Percentiles rank a stretch among this genome's conserved stretches.
These are phyloP conservation scores for Microsporum audouinii DNA, from an alignment of 2,329 filamentous ascomycete genomes.

Conservation along the genomic window DNA sequence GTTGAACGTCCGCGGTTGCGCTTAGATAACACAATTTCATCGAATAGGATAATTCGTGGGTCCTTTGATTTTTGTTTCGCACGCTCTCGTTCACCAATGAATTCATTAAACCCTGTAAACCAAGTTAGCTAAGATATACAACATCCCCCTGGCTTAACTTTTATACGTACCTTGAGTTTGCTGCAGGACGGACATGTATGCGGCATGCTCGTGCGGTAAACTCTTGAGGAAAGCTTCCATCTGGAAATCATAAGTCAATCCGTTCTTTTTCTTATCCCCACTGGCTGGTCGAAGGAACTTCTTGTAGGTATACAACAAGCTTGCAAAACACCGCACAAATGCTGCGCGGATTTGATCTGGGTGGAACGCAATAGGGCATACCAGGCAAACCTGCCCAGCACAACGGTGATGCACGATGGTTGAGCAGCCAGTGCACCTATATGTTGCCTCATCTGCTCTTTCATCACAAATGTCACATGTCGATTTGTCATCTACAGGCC, in stretches of 20 bases:
- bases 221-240: conserved; percentile 55
- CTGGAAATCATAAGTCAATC: conserved; percentile 53
- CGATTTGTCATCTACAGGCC: conserved; percentile 31
- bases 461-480: conserved; percentile 41
- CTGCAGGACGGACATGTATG: conserved; percentile 51
- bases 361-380: conserved; percentile 56
- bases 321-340: conserved; percentile 58
- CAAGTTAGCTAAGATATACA: conserved; percentile 11
- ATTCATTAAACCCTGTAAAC: conserved; percentile 47
- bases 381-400: conserved; percentile 48
- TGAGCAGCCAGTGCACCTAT: conserved; percentile 38
- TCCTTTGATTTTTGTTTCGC: conserved; percentile 42
- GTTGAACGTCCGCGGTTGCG: conserved; percentile 49
- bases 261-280: conserved; percentile 51
- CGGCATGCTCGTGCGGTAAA: conserved; percentile 51
- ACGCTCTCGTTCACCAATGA: conserved; percentile 52
- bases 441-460: conserved; percentile 48
- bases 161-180: conserved; percentile 47
- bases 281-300: conserved; percentile 49
- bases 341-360: conserved; percentile 56
- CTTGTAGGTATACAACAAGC: conserved; percentile 57
- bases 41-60: conserved; percentile 49
- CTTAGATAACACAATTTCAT: conserved; percentile 54
- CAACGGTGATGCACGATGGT: conserved; percentile 48
- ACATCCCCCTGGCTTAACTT: background rate